Percentiles rank a stretch among this genome's conserved stretches.
Evolutionary conservation across 2,329 filamentous ascomycete genomes (phyloP).

Genomic region (Xylaria sp.): DNA sequence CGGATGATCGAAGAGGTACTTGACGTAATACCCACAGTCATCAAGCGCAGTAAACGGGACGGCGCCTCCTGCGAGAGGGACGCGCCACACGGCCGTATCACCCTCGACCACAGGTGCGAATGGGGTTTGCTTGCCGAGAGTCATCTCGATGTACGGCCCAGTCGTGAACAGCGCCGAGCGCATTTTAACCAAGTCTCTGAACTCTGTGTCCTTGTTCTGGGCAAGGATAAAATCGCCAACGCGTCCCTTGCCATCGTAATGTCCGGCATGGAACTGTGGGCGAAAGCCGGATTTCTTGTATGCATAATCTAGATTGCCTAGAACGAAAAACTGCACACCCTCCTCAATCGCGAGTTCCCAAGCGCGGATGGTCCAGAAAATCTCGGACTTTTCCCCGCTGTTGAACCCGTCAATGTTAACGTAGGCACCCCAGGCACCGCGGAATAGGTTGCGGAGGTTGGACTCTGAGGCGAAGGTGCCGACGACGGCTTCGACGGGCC

Average conservation of each 20-base stretch:
- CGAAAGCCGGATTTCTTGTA: slow-evolving; percentile 24
- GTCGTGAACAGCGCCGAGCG: slow-evolving; percentile 19
- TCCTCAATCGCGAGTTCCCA: slow-evolving; percentile 25
- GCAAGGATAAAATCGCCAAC: slow-evolving; percentile 23
- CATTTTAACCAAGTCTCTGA: slow-evolving; percentile 8
- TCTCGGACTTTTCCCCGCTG: slow-evolving; percentile 22
- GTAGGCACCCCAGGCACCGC: slow-evolving; percentile 22
- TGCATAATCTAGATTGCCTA: slow-evolving; percentile 17
- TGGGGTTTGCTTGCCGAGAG: slow-evolving; percentile 16
- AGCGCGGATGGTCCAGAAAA: slow-evolving; percentile 26
- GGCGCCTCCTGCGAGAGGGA: slow-evolving; percentile 6
- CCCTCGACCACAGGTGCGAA: slow-evolving; percentile 13
- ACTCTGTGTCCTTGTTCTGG: slow-evolving; percentile 19
- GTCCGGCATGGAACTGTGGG: slow-evolving; percentile 18
- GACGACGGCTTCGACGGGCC: slow-evolving; percentile 12
- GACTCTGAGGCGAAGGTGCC: slow-evolving; percentile 23
- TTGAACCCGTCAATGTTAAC: slow-evolving; percentile 27
- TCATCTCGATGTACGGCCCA: slow-evolving; percentile 26
- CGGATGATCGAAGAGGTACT: slow-evolving; percentile 25
- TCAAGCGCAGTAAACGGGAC: slow-evolving; percentile 17
- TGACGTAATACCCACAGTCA: slow-evolving; percentile 22
- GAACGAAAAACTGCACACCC: slow-evolving; percentile 18
- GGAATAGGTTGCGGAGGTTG: slow-evolving; percentile 10
- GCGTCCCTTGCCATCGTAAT: slow-evolving; percentile 23
- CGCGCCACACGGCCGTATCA: slow-evolving; percentile 17